A percentile compares a stretch with the other conserved stretches of the same genome.
phyloP scores from a whole-genome alignment of 2,329 filamentous ascomycete genomes.

The Microsporum canis region DNA sequence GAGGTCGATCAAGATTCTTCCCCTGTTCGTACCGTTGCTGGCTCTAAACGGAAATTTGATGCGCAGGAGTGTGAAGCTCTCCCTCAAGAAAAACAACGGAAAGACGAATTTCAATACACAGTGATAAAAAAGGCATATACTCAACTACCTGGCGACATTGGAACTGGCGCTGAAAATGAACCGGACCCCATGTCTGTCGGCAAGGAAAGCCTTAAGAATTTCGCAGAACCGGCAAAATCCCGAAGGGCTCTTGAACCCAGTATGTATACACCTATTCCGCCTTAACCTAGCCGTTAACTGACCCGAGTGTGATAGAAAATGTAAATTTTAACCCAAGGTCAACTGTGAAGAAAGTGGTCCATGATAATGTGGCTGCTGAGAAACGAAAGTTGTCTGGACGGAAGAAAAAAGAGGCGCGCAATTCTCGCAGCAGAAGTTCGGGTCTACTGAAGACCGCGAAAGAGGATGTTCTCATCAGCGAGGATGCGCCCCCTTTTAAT shows the following conservation, averaged over 20 bases:
- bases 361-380: neutral
- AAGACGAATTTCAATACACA: slow-evolving; percentile 39
- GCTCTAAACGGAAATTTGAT: slow-evolving; percentile 48
- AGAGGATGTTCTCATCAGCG: neutral
- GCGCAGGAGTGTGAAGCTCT: slow-evolving; percentile 31
- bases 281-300: neutral
- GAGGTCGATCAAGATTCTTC: slow-evolving; percentile 10
- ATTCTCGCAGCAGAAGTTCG: neutral
- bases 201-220: slow-evolving; percentile 10
- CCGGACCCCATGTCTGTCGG: neutral
- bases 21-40: slow-evolving; percentile 29
- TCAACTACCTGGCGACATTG: neutral
- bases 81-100: slow-evolving; percentile 2
- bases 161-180: slow-evolving; percentile 6
- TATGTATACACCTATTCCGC: slow-evolving; percentile 20
- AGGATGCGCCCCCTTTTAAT: neutral
- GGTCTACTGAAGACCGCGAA: neutral
- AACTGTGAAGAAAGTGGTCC: slow-evolving; percentile 20
- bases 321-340: slow-evolving; percentile 37
- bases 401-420: neutral
- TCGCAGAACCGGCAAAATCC: slow-evolving; percentile 7
- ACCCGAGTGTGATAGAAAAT: slow-evolving; percentile 30
- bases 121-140: slow-evolving; percentile 19
- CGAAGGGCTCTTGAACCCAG: slow-evolving; percentile 29
- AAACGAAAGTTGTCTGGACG: neutral